Evolutionary conservation across 495 filamentous ascomycete species (phyloP), one percentile per base, ranked within the genome.

Genomic region (Neurospora africana): DNA sequence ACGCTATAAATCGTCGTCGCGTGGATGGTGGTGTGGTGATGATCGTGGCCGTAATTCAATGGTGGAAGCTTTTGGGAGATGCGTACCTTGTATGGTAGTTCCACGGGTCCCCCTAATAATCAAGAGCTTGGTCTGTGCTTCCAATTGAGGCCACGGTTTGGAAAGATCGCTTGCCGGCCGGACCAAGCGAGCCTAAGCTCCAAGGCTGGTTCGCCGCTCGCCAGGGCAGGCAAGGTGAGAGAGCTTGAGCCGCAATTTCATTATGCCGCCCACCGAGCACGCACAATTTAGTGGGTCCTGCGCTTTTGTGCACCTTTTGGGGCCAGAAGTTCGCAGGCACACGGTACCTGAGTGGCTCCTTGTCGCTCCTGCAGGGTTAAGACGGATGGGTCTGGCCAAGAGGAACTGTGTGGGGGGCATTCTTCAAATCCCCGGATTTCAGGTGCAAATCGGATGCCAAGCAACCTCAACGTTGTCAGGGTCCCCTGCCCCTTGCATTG

Each of bases 81-180:
- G 73, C 70, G 27, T 65, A 65, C 53, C 53, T 33, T 33, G 53
- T 35, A 5, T n/a, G n/a, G n/a, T 65, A 17, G 70, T 74, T 68
- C 53, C 47, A 69, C 71, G 65, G 47, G 53, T 71, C 71, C 74
- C 75, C 76, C 77, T 78, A 75, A 80, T 74, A 73, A 53, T 40
- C 68, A 39, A 13, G 39, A 38, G 37, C n/a, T 71, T 77, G 75
- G 72, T 74, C 78, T 75, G 75, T 79, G 78, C 75, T 75, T 38
- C 71, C 74, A 78, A 76, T 80, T 80, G 78, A 81, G 79, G 79
- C 79, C 79, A 80, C 77, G 78, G 75, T 79, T 76, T 77, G 75
- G 75, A 70, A 78, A 76, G 53, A 33, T 33, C 30, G 53, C 53
- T 65, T 65, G 53, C 53, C 53, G 5, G 53, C 53, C 53, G 23